Evolutionary conservation across 1,139 yeast genomes (phyloP), one percentile per base, ranked within the genome.

Genomic region (Yamadazyma triangularis): DNA sequence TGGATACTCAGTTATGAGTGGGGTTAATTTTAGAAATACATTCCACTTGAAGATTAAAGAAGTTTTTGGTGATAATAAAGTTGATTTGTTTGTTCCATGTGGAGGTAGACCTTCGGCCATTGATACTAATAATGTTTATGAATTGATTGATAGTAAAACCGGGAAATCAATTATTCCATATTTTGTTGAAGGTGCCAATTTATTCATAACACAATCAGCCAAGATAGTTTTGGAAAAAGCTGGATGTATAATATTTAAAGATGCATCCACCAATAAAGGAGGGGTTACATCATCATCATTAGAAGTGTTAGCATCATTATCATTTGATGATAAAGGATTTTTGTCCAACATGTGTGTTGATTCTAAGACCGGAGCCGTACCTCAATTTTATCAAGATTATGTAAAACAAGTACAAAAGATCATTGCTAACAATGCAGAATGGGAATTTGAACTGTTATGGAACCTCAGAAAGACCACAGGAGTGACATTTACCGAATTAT

Each of bases 101-200:
- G 98, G 98, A 60, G 98, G 98, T 47, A 84, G 98, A 63, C 98
- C 98, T 40, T 91, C 85, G 47, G 95, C 97, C 12, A 82, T 91
- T 58, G 95, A 89, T 58, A 79, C 91, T 42, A 81, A 80, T 56
- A 91, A 85, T 50, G 94, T 89, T 38, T 65, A 70, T 41, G 66
- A 66, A 33, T 77, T 88, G 47, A 77, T 91, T 46, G 87, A 85
- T 54, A 67, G 67, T 26, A 77, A 76, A 49, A 80, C 91, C 24
- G 94, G 94, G 37, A 82, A 83, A 58, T 59, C 86, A 19, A 64
- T 77, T 44, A 73, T 91, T 47, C 94, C 95, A 32, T 88, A 82
- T 62, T 77, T 91, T 55, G 96, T 91, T 35, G 98, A 91, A 65
- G 98, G 98, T 53, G 98, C 98, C 36, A 91, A 91, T 59, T 72